Percentiles rank a stretch among this genome's conserved stretches.
Evolutionary conservation across 2,329 filamentous ascomycete genomes (phyloP).

Genomic region (Ampelomyces quisqualis): DNA sequence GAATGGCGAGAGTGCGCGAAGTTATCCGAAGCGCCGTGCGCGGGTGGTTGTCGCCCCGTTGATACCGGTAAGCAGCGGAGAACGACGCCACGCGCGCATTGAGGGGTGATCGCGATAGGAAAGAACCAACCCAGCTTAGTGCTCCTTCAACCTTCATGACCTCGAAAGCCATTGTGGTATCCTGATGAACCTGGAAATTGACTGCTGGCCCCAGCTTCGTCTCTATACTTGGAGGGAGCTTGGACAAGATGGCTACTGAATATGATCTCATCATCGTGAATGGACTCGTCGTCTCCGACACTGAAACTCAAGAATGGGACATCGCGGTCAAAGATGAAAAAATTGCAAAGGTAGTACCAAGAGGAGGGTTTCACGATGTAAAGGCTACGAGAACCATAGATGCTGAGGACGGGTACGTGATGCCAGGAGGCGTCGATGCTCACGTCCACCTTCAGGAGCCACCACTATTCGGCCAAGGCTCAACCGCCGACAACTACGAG

Average conservation of each 20-base stretch:
- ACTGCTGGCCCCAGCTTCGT: neutral
- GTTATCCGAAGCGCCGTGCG: constrained; percentile 3
- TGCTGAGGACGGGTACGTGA: constrained; percentile 51
- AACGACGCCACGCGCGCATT: constrained; percentile 13
- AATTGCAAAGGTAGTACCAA: constrained; percentile 39
- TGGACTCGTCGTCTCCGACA: constrained; percentile 47
- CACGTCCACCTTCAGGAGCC: constrained; percentile 52
- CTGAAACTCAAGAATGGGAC: constrained; percentile 43
- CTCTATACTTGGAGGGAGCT: neutral
- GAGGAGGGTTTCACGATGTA: constrained; percentile 33
- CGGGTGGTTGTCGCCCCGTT: constrained; percentile 7
- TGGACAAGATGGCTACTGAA: constrained; percentile 11
- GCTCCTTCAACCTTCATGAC: constrained; percentile 7
- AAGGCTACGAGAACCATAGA: constrained; percentile 42
- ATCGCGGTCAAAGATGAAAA: constrained; percentile 49
- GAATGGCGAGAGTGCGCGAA: constrained; percentile 2
- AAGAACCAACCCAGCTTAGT: constrained; percentile 20
- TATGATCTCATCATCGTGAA: constrained; percentile 48
- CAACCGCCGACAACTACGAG: constrained; percentile 45
- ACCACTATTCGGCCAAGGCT: constrained; percentile 48
- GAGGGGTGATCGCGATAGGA: constrained; percentile 33
- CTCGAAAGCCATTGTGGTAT: constrained; percentile 6
- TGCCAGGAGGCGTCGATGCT: constrained; percentile 49
- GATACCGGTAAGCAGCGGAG: constrained; percentile 27
- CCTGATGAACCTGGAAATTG: neutral